phyloP scores from a whole-genome alignment of 352 stramenopile species.

The Phytophthora fragariae region DNA sequence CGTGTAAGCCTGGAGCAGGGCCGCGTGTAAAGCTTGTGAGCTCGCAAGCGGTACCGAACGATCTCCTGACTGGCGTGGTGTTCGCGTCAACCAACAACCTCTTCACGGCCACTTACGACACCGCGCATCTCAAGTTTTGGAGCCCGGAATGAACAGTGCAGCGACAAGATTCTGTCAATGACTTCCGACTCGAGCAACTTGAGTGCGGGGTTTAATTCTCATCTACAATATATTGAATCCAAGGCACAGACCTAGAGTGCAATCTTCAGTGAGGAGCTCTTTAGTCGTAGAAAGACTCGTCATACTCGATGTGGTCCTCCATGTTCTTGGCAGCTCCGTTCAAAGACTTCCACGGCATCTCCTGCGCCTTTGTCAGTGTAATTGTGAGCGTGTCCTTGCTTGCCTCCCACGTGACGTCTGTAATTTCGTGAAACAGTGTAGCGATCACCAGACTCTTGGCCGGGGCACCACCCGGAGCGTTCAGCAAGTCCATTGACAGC shows the following conservation, averaged over 20 bases:
- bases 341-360: slow-evolving; percentile 76
- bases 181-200: slow-evolving; percentile 15
- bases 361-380: slow-evolving; percentile 69
- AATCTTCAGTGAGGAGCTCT: not conserved
- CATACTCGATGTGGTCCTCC: slow-evolving; percentile 88
- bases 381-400: slow-evolving; percentile 74
- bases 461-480: slow-evolving; percentile 39
- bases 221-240: slow-evolving; percentile 37
- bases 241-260: slow-evolving; percentile 12
- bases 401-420: slow-evolving; percentile 62
- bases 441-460: slow-evolving; percentile 80
- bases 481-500: slow-evolving; percentile 74
- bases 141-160: slow-evolving; percentile 49
- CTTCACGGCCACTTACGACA: slow-evolving; percentile 73
- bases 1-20: slow-evolving; percentile 25
- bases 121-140: slow-evolving; percentile 75
- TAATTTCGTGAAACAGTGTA: slow-evolving; percentile 75
- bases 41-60: slow-evolving; percentile 68
- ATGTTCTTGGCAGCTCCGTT: slow-evolving; percentile 86
- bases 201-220: slow-evolving; percentile 11
- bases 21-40: slow-evolving; percentile 60
- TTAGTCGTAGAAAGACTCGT: slow-evolving; percentile 83
- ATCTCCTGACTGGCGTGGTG: slow-evolving; percentile 65
- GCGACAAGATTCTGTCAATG: not conserved
- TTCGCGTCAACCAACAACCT: slow-evolving; percentile 61